Percentiles rank a stretch among this genome's conserved stretches.
phyloP scores from a whole-genome alignment of 768 basidiomycete genomes.

The Psilocybe azurescens region DNA sequence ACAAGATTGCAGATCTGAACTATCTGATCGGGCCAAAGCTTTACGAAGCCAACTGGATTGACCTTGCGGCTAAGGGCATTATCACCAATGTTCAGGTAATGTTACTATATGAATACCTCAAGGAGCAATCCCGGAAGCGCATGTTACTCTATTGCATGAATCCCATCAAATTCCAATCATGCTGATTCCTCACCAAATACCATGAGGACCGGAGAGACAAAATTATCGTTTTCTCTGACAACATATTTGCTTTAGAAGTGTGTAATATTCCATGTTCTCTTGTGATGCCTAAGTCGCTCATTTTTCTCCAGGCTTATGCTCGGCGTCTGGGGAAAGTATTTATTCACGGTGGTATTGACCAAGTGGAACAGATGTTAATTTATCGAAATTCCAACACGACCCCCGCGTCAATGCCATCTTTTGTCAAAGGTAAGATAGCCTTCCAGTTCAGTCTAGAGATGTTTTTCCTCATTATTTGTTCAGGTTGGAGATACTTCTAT shows the following conservation, averaged over 20 bases:
- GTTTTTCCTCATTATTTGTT: too few species aligned
- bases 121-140: slow-evolving; percentile 89
- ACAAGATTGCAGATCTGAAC: slow-evolving; percentile 97
- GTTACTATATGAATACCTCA: slow-evolving; percentile 85
- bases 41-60: slow-evolving; percentile 99
- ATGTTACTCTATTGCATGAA: slow-evolving; percentile 99
- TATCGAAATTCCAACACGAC: slow-evolving; percentile 95
- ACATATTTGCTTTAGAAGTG: slow-evolving; percentile 96
- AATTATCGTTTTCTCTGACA: slow-evolving; percentile 99
- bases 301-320: slow-evolving; percentile 75
- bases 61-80: slow-evolving; percentile 98
- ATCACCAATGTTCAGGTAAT: slow-evolving; percentile 99
- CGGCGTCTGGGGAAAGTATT: slow-evolving; percentile 92
- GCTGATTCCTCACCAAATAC: slow-evolving; percentile 97
- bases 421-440: slow-evolving; percentile 86
- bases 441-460: too few species aligned
- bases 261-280: slow-evolving; percentile 22
- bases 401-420: slow-evolving; percentile 98
- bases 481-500: slow-evolving; percentile 99
- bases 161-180: slow-evolving; percentile 98
- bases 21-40: slow-evolving; percentile 99
- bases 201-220: slow-evolving; percentile 98
- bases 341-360: slow-evolving; percentile 95
- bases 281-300: not conserved
- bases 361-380: slow-evolving; percentile 95